Conservation (phyloP, 192 early-diverging fungal species). For the Coemansia sp. region DNA sequence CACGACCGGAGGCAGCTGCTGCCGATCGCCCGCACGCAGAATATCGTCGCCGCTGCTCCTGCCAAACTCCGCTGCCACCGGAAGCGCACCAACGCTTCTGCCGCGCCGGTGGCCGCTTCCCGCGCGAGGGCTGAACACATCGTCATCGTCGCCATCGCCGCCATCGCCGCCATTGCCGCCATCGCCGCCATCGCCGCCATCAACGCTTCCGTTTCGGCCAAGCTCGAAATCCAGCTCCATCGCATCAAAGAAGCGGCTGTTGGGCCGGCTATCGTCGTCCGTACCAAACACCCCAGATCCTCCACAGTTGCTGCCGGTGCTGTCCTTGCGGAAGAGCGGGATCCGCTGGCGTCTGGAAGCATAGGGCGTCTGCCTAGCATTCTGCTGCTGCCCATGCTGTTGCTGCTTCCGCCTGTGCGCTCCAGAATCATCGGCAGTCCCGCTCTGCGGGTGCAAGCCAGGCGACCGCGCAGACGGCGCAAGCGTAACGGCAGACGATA, state of each 20-base stretch:
- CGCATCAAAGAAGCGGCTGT: constrained; percentile 12
- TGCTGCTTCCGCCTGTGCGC: not conserved
- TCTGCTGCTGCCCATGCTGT: not conserved
- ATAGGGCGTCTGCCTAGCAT: not conserved
- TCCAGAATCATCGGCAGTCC: not conserved
- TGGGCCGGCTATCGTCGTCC: not conserved
- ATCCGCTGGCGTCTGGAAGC: not conserved
- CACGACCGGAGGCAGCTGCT: constrained; percentile 52
- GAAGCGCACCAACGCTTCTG: not conserved
- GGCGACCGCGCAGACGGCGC: constrained; percentile 12
- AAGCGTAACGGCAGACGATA: constrained; percentile 44
- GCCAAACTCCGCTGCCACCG: not conserved
- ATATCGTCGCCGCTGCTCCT: not conserved
- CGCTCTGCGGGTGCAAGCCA: not conserved
- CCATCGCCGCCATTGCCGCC: constrained; percentile 8
- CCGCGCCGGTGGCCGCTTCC: constrained; percentile 4
- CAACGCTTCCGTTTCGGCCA: not conserved
- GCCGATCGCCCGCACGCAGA: constrained; percentile 20
- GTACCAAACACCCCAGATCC: not conserved
- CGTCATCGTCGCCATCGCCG: constrained; percentile 23
- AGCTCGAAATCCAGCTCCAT: constrained; percentile 28
- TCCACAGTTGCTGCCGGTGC: constrained; percentile 3
- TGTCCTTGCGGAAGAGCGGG: constrained; percentile 3
- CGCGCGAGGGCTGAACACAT: constrained; percentile 25
- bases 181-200: constrained; percentile 20